Percentiles rank a stretch among this genome's conserved stretches.
Evolutionary conservation across 108 stramenopile genomes (phyloP).

Genomic region (Hondaea fermentalgiana): DNA sequence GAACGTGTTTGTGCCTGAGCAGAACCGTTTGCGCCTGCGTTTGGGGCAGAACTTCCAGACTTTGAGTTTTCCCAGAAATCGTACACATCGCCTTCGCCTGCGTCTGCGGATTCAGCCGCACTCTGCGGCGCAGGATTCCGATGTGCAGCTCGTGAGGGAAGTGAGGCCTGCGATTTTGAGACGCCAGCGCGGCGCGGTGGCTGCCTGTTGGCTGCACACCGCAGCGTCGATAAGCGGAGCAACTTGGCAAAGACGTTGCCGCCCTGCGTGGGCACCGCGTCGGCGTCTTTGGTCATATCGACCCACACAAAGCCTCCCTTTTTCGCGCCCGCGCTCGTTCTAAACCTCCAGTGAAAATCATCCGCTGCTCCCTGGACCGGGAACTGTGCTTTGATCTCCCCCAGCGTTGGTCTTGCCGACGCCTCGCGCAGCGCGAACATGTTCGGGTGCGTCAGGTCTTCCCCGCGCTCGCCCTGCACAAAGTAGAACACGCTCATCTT

Average conservation of each 20-base stretch:
- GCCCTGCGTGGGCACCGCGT: background rate
- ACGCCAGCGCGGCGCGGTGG: background rate
- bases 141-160: background rate
- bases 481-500: slow-evolving; percentile 2
- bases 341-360: background rate
- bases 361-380: background rate
- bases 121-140: background rate
- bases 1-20: background rate
- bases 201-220: background rate
- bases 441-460: slow-evolving; percentile 5
- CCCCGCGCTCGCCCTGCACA: slow-evolving; percentile 7
- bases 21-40: background rate
- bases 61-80: too few relatives aligned
- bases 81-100: too few relatives aligned
- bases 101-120: background rate
- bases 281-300: background rate
- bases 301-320: slow-evolving; percentile 1
- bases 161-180: background rate
- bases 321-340: background rate
- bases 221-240: background rate
- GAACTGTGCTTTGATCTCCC: slow-evolving; percentile 5
- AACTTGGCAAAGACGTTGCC: background rate
- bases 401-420: background rate
- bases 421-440: background rate
- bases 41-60: background rate